Conservation (phyloP, 1,284 basidiomycete species). For the Megacollybia platyphylla region DNA sequence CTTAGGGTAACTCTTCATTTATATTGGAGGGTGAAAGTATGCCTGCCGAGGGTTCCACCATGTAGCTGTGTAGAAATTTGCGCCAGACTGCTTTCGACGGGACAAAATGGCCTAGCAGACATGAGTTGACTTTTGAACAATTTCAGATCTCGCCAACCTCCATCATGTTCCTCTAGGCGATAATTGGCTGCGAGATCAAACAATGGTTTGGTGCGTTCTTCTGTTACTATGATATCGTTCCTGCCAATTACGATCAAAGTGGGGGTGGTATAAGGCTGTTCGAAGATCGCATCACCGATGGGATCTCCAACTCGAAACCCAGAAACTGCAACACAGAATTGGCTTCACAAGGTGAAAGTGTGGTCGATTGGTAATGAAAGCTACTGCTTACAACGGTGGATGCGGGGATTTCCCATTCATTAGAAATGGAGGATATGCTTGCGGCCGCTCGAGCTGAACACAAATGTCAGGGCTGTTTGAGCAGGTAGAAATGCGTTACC, state of each 20-base stretch:
- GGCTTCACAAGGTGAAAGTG: slow-evolving; percentile 22
- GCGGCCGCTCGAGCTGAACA: slow-evolving; percentile 14
- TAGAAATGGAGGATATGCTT: slow-evolving; percentile 53
- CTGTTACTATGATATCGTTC: slow-evolving; percentile 71
- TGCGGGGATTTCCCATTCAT: slow-evolving; percentile 51
- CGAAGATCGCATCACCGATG: slow-evolving; percentile 40
- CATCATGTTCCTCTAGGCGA: slow-evolving; percentile 63
- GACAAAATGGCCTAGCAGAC: slow-evolving; percentile 53
- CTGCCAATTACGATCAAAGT: slow-evolving; percentile 75
- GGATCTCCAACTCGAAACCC: slow-evolving; percentile 50
- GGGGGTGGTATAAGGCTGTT: slow-evolving; percentile 49
- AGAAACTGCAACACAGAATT: slow-evolving; percentile 59
- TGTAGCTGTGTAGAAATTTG: slow-evolving; percentile 48
- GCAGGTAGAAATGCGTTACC: slow-evolving; percentile 21
- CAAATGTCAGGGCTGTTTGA: not conserved
- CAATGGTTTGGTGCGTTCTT: slow-evolving; percentile 55
- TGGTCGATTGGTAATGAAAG: not conserved
- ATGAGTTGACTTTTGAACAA: slow-evolving; percentile 1
- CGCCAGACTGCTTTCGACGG: slow-evolving; percentile 67
- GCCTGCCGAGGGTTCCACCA: slow-evolving; percentile 23
- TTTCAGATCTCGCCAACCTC: slow-evolving; percentile 33
- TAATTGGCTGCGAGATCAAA: slow-evolving; percentile 43
- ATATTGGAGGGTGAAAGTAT: slow-evolving; percentile 5
- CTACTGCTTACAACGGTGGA: slow-evolving; percentile 49
- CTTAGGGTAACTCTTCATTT: not conserved